These are phyloP conservation scores for Metschnikowia sp. DNA, from an alignment of 805 yeast species.

Conservation along the genomic window DNA sequence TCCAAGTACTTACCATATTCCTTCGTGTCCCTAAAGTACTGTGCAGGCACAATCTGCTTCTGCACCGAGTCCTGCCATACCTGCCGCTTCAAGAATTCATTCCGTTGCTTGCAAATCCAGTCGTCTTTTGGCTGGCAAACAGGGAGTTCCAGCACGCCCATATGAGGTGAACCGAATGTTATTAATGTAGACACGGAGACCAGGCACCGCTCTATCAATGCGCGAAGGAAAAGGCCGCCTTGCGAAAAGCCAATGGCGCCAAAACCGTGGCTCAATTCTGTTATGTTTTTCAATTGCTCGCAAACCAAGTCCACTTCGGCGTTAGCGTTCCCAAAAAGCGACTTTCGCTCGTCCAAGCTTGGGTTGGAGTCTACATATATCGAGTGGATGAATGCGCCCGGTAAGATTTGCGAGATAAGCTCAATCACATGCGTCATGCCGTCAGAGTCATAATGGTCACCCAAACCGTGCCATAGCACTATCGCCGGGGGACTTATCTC, in stretches of 20 bases:
- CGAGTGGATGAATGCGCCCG: slow-evolving; percentile 52
- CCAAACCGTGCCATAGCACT: slow-evolving; percentile 84
- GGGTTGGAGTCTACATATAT: slow-evolving; percentile 50
- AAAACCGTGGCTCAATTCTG: slow-evolving; percentile 53
- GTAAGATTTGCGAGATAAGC: slow-evolving; percentile 42
- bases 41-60: slow-evolving; percentile 61
- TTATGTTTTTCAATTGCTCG: slow-evolving; percentile 43
- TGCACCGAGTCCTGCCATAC: slow-evolving; percentile 61
- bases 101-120: slow-evolving; percentile 58
- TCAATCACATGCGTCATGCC: slow-evolving; percentile 50
- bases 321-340: slow-evolving; percentile 59
- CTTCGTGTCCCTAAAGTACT: slow-evolving; percentile 64
- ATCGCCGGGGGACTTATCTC: slow-evolving; percentile 32
- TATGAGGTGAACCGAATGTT: slow-evolving; percentile 81
- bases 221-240: slow-evolving; percentile 78
- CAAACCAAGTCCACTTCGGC: slow-evolving; percentile 55
- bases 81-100: slow-evolving; percentile 52
- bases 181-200: slow-evolving; percentile 46
- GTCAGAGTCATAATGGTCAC: slow-evolving; percentile 65
- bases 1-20: slow-evolving; percentile 53
- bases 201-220: slow-evolving; percentile 56
- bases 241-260: slow-evolving; percentile 79
- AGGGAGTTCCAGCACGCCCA: slow-evolving; percentile 70
- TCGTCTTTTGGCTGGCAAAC: slow-evolving; percentile 47
- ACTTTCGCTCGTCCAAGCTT: slow-evolving; percentile 48